Evolutionary conservation across 345 rosid species (phyloP), one percentile per base, ranked within the genome.

Genomic region (Eucalyptus pauciflora): DNA sequence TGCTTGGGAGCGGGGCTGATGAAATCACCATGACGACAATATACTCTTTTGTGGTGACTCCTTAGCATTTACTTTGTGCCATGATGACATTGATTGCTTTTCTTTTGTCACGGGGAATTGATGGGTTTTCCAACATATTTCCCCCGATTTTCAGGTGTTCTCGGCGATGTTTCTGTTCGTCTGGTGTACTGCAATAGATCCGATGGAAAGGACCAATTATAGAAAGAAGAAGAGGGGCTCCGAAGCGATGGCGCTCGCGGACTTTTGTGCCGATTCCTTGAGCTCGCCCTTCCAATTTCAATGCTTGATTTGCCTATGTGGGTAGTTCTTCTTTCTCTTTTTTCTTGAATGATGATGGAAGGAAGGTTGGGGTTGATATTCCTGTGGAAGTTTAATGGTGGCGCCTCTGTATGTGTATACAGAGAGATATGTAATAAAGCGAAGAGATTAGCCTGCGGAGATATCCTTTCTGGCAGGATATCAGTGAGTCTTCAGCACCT

Each of bases 1-100:
- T 94, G 86, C 95, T 94, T 6, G 99, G 99, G 50, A 95, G 94
- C 93, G 94, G 94, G 91, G 88, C 92, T 49, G 97, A 98, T 37
- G 93, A 94, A 90, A 94, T 97, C 92, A 90, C 93, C 5, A 93
- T 95, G 90, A 93, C 95, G 31, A 90, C 95, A 7, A 67, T 91
- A 86, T 98, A 92, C 92, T 93, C 99, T 58, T 91, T 93, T 56
- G 95, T 95, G 33, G 33, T 98, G 93, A 76, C 37, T 80, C n/a
- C 85, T 24, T 50, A 50, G n/a, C 25, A 3, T 50, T 50, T 50
- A 50, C 20, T 50, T 86, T 17, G 81, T 71, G 81, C 13, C 13
- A 50, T 50, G 54, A 18, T 16, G 87, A 41, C 14, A 50, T 8
- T 31, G 62, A 49, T 54, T 31, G 46, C 51, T 86, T 46, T n/a